phyloP scores from a whole-genome alignment of 2,329 filamentous ascomycete species.

The Xylariaceae sp. region DNA sequence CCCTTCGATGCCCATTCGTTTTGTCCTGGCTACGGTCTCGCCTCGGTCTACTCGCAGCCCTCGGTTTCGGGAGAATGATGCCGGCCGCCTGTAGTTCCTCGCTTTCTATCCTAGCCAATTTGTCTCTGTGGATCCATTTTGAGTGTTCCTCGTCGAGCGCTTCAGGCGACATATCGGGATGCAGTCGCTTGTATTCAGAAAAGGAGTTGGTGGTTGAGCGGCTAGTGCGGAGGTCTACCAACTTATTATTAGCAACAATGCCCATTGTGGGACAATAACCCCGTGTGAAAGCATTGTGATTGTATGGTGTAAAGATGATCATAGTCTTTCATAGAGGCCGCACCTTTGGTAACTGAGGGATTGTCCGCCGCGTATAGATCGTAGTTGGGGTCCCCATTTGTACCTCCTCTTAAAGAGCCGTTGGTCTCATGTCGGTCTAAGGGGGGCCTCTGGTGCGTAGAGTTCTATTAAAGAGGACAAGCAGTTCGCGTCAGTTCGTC shows the following conservation, averaged over 20 bases:
- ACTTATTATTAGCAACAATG: constrained; percentile 22
- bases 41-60: constrained; percentile 54
- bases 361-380: constrained; percentile 30
- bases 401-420: constrained; percentile 19
- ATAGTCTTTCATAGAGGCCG: constrained; percentile 1
- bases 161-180: constrained; percentile 35
- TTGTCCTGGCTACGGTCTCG: constrained; percentile 47
- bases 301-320: not conserved
- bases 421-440: constrained; percentile 29
- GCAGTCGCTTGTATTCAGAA: constrained; percentile 34
- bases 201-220: constrained; percentile 21
- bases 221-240: constrained; percentile 27
- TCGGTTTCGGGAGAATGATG: constrained; percentile 60
- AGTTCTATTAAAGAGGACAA: constrained; percentile 21
- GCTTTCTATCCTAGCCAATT: constrained; percentile 79
- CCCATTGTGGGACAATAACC: not conserved
- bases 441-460: constrained; percentile 30
- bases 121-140: constrained; percentile 86
- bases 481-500: constrained; percentile 9
- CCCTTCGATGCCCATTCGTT: constrained; percentile 37
- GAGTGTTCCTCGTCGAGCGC: constrained; percentile 58
- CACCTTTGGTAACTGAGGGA: constrained; percentile 33
- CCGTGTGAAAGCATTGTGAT: not conserved
- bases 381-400: constrained; percentile 25
- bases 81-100: constrained; percentile 80